These are phyloP conservation scores for Cyclocybe aegerita DNA, from an alignment of 768 basidiomycete genomes.

Conservation along the genomic window DNA sequence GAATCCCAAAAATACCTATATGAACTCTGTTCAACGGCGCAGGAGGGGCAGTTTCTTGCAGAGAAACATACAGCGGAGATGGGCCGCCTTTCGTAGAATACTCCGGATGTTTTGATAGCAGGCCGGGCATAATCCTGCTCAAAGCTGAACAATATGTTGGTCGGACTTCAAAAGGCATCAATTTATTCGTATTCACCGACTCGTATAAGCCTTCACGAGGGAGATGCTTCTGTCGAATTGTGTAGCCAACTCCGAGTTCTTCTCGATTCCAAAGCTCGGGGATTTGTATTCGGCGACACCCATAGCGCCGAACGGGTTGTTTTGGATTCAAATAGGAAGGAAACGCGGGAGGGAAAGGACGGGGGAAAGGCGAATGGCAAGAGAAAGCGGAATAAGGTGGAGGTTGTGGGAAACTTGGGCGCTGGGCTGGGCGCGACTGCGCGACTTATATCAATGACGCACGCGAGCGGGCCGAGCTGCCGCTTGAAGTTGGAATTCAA, in stretches of 20 bases:
- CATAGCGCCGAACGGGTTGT: conserved; percentile 3
- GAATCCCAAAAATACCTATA: conserved; percentile 19
- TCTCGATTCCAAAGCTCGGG: background rate
- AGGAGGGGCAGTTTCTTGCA: background rate
- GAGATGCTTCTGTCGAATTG: conserved; percentile 18
- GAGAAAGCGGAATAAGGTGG: no score
- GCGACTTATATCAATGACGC: no score
- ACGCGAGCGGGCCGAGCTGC: background rate
- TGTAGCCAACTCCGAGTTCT: conserved; percentile 10
- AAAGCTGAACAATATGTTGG: conserved; percentile 10
- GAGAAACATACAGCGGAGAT: conserved; percentile 16
- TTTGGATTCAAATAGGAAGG: background rate
- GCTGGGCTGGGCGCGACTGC: no score
- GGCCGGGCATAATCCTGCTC: conserved; percentile 23
- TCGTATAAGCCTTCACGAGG: conserved; percentile 15
- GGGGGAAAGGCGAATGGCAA: no score
- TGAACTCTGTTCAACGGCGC: background rate
- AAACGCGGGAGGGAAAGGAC: no score
- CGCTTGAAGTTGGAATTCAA: background rate
- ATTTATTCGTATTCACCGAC: conserved; percentile 11
- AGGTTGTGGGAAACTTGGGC: no score
- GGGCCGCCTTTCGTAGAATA: conserved; percentile 20
- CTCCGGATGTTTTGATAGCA: conserved; percentile 3
- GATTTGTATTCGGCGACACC: conserved; percentile 5
- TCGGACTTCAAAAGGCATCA: background rate